Percentiles rank a stretch among this genome's conserved stretches.
phyloP scores from a whole-genome alignment of 345 rosid genomes.

The Microcos paniculata region DNA sequence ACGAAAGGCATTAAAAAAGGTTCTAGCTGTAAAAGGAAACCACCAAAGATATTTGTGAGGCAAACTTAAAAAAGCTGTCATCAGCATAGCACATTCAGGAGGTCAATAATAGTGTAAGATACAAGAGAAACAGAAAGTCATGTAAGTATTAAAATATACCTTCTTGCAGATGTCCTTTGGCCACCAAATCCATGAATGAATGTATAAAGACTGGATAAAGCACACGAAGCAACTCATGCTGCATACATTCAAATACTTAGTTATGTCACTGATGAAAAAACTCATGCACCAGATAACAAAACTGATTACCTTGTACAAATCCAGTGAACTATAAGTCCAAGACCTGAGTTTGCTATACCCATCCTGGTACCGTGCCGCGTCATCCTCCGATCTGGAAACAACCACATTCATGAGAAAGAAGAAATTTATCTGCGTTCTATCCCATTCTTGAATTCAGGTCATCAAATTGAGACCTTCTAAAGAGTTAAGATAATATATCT shows the following conservation, averaged over 20 bases:
- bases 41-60: not conserved
- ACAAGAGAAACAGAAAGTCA: slow-evolving; percentile 4
- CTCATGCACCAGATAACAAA: not conserved
- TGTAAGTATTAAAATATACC: slow-evolving; percentile 41
- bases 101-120: not conserved
- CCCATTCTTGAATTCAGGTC: not conserved
- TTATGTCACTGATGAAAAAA: not conserved
- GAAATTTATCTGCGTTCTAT: not conserved
- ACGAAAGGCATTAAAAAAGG: slow-evolving; percentile 71
- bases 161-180: slow-evolving; percentile 76
- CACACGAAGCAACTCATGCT: slow-evolving; percentile 95
- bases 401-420: not conserved
- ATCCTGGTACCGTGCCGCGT: slow-evolving; percentile 61
- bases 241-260: slow-evolving; percentile 30
- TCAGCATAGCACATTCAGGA: not conserved
- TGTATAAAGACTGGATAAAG: slow-evolving; percentile 96
- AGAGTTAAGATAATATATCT: not conserved
- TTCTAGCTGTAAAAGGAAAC: slow-evolving; percentile 55
- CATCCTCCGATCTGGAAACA: slow-evolving; percentile 57
- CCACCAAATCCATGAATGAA: slow-evolving; percentile 90
- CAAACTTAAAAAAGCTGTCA: not conserved
- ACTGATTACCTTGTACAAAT: slow-evolving; percentile 72
- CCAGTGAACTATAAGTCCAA: slow-evolving; percentile 81
- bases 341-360: slow-evolving; percentile 81
- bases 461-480: not conserved